Conservation (phyloP, 192 early-diverging fungal genomes). For the Phlyctochytrium planicorne region DNA sequence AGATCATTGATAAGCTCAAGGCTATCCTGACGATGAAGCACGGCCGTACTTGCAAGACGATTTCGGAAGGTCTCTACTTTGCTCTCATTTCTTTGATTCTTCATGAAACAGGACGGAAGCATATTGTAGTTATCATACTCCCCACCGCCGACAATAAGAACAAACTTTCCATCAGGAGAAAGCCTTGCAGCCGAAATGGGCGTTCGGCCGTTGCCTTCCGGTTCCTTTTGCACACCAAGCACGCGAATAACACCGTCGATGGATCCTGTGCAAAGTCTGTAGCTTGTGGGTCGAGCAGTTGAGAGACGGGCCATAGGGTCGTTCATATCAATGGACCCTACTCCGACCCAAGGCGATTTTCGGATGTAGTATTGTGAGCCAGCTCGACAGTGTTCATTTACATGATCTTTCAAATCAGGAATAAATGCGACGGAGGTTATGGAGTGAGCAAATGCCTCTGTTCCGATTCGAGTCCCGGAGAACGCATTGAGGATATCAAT, state of each 20-base stretch:
- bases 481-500: constrained; percentile 12
- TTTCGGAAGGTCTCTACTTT: not conserved
- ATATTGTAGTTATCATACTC: not conserved
- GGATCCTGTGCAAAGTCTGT: not conserved
- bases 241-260: constrained; percentile 9
- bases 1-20: not conserved
- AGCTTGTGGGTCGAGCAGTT: constrained; percentile 7
- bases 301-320: too few relatives aligned
- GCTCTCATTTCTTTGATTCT: not conserved
- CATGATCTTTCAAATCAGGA: not conserved
- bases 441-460: constrained; percentile 8
- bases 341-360: constrained; percentile 8
- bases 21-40: not conserved
- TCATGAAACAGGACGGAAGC: not conserved
- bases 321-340: not conserved
- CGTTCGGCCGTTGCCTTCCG: not conserved
- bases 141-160: not conserved
- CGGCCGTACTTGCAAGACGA: not conserved
- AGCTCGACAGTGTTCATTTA: too few relatives aligned
- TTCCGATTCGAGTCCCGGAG: constrained; percentile 1
- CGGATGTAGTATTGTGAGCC: too few relatives aligned
- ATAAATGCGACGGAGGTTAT: constrained; percentile 5
- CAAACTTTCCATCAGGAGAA: not conserved
- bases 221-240: not conserved
- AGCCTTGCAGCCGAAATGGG: not conserved